Conservation (phyloP, 2,329 filamentous ascomycete genomes). For the Neopestalotiopsis clavispora region DNA sequence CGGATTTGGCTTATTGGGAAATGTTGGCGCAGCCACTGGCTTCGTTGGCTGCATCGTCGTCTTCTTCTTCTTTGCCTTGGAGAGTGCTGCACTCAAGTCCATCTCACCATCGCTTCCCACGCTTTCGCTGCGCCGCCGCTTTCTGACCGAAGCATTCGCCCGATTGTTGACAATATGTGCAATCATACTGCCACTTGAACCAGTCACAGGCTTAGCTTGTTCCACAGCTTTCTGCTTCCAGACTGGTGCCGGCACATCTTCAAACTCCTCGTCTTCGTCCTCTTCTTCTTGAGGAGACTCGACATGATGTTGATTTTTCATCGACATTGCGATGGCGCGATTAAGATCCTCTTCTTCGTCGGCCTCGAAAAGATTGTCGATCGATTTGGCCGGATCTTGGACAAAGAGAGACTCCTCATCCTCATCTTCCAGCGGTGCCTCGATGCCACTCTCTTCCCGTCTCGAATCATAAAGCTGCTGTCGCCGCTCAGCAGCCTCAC, state of each 20-base stretch:
- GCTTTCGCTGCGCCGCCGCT: conserved; percentile 47
- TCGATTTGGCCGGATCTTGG: conserved; percentile 28
- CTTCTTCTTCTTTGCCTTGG: conserved; percentile 70
- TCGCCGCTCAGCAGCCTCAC: conserved; percentile 29
- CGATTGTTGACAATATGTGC: conserved; percentile 77
- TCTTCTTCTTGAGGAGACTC: conserved; percentile 35
- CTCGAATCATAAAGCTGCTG: conserved; percentile 33
- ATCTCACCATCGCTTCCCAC: conserved; percentile 77
- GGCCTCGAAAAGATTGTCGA: conserved; percentile 28
- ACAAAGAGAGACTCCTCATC: conserved; percentile 65
- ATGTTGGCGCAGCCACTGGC: conserved; percentile 37
- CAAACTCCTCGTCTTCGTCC: conserved; percentile 48
- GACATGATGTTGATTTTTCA: conserved; percentile 65
- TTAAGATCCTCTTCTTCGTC: conserved; percentile 68
- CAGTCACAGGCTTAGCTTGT: conserved; percentile 55
- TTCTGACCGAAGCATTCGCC: conserved; percentile 65
- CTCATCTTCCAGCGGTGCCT: conserved; percentile 36
- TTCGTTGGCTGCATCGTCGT: conserved; percentile 45
- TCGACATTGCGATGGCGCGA: conserved; percentile 82
- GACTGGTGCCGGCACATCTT: conserved; percentile 56
- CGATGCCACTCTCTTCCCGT: conserved; percentile 18
- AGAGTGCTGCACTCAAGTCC: conserved; percentile 78
- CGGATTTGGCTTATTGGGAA: conserved; percentile 62
- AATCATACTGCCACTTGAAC: conserved; percentile 64
- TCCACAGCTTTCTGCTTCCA: conserved; percentile 62